These are phyloP conservation scores for Chrysosporium queenslandicum DNA, from an alignment of 2,329 filamentous ascomycete genomes.

Conservation along the genomic window DNA sequence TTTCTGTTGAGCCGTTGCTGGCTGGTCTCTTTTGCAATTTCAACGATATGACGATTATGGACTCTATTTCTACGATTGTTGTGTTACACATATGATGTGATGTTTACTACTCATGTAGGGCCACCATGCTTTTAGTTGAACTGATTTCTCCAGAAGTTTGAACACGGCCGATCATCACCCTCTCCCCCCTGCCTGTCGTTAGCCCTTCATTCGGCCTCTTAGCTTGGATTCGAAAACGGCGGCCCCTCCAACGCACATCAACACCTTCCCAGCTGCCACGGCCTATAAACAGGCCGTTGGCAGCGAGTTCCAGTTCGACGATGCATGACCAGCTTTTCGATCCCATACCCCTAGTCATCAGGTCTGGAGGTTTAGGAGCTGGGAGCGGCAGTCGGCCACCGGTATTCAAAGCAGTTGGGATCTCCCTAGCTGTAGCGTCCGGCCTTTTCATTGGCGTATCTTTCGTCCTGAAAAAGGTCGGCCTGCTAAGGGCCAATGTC, in stretches of 20 bases:
- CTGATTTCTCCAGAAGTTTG: background rate
- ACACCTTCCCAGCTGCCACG: background rate
- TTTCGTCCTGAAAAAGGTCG: slow-evolving; percentile 91
- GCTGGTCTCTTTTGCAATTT: background rate
- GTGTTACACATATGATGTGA: background rate
- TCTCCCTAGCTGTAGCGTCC: slow-evolving; percentile 73
- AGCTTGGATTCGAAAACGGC: background rate
- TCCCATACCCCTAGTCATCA: slow-evolving; percentile 37
- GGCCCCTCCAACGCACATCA: background rate
- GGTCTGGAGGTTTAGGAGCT: slow-evolving; percentile 31
- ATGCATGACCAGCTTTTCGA: slow-evolving; percentile 38
- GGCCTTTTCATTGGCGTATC: slow-evolving; percentile 89
- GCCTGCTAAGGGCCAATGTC: slow-evolving; percentile 79
- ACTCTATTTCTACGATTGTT: background rate
- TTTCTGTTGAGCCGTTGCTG: too few species aligned
- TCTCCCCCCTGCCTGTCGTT: background rate
- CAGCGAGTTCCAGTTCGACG: slow-evolving; percentile 21
- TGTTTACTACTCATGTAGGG: too few species aligned
- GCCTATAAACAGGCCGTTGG: slow-evolving; percentile 18
- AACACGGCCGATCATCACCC: too few species aligned
- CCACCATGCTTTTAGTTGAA: background rate
- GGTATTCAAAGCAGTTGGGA: slow-evolving; percentile 75
- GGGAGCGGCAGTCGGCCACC: slow-evolving; percentile 38
- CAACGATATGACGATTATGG: background rate
- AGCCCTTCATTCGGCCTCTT: background rate